phyloP scores from a whole-genome alignment of 345 rosid species.

The Aurinia saxatilis region DNA sequence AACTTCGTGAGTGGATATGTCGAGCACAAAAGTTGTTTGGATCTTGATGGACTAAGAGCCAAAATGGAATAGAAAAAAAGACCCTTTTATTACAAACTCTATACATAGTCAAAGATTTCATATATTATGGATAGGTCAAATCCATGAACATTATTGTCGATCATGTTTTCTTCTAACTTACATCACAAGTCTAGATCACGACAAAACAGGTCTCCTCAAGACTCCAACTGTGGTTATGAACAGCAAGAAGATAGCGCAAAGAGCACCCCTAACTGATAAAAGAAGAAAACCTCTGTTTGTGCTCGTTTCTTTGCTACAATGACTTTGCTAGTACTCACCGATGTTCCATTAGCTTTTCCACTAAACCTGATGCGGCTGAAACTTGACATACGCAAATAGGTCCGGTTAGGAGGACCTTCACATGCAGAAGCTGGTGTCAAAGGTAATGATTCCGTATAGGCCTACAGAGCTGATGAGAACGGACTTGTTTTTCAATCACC shows the following conservation, averaged over 20 bases:
- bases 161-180: conserved; percentile 11
- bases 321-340: conserved; percentile 19
- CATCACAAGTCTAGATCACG: background rate
- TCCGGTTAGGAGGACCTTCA: too few species aligned
- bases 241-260: conserved; percentile 60
- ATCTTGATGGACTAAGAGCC: too few species aligned
- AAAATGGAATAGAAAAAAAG: too few species aligned
- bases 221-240: conserved; percentile 41
- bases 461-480: too few species aligned
- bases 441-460: too few species aligned
- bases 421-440: too few species aligned
- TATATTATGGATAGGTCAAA: background rate
- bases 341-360: conserved; percentile 10
- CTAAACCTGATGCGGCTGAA: too few species aligned
- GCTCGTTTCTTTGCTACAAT: conserved; percentile 31
- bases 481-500: too few species aligned
- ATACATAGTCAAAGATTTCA: conserved; percentile 1
- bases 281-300: conserved; percentile 42
- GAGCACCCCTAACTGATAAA: conserved; percentile 48
- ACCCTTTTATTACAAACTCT: too few species aligned
- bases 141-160: background rate
- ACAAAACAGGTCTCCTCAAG: conserved; percentile 23
- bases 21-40: too few species aligned
- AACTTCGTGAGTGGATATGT: too few species aligned
- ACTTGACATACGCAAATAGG: too few species aligned